These are phyloP conservation scores for Termitomyces titanicus DNA, from an alignment of 768 basidiomycete species.

Conservation along the genomic window DNA sequence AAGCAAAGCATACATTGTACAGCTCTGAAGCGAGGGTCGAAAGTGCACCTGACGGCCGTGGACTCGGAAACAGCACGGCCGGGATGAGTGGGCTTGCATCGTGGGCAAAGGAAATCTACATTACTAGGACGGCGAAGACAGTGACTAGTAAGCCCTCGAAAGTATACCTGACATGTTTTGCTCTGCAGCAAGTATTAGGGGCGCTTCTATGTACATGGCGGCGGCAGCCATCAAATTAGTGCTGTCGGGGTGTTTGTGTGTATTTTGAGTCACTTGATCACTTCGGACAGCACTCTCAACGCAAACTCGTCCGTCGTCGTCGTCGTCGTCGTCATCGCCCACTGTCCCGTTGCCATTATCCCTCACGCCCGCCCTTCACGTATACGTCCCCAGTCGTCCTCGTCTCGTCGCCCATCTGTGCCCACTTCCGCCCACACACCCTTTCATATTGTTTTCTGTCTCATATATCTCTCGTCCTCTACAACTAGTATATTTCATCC, in stretches of 20 bases:
- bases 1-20: background rate
- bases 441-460: conserved; percentile 11
- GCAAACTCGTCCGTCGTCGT: conserved; percentile 15
- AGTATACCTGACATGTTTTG: background rate
- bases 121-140: too few relatives aligned
- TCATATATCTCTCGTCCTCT: conserved; percentile 8
- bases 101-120: too few relatives aligned
- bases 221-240: too few relatives aligned
- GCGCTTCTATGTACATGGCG: too few relatives aligned
- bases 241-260: conserved; percentile 23
- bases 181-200: too few relatives aligned
- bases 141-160: too few relatives aligned
- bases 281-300: conserved; percentile 16
- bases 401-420: conserved; percentile 18
- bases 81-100: too few relatives aligned
- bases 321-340: conserved; percentile 7
- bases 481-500: conserved; percentile 20
- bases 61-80: too few relatives aligned
- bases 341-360: background rate
- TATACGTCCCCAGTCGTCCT: background rate
- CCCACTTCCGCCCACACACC: conserved; percentile 12
- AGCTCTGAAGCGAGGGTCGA: background rate
- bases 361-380: background rate
- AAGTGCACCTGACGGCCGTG: too few relatives aligned
- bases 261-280: conserved; percentile 36